Evolutionary conservation across 2,329 filamentous ascomycete species (phyloP), one percentile per base, ranked within the genome.

Genomic region (Davidsoniella eucalypti): DNA sequence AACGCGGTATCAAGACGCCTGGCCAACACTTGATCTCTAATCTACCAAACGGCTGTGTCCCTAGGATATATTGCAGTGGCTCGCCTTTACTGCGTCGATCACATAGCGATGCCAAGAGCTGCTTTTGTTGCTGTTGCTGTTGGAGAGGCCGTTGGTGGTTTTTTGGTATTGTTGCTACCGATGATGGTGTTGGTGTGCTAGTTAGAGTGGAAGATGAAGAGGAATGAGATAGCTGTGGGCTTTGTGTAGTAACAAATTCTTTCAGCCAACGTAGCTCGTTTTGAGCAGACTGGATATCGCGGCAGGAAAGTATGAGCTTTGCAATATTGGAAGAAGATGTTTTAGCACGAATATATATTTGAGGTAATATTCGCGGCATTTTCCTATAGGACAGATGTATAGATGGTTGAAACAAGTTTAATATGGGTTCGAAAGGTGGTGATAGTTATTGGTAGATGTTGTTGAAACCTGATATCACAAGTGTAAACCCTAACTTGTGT

Each of bases 1-100:
- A 69, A 68, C 90, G 75, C 36, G 92, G 92, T 56, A 96, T 94
- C 51, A 98, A 68, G 4, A 96, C 88, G 2, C 85, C 85, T 9
- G 70, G 75, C 25, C 69, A 70, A 60, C 88, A 95, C 50, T 72
- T 66, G 43, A 98, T 82, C 40, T 94, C 82, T 14, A 96, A 65
- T 4, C 77, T 67, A 0, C 88, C 90, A 65, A 98, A 96, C 1
- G 83, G 92, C 62, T 95, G 87, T 4, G 80, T 80, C 3, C 87
- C 87, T 1, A 98, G 68, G 18, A 96, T 72, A 61, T 96, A 96
- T 63, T 96, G 92, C 33, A 98, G 65, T 1, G 92, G 92, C 52
- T 80, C 75, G 1, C 87, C 87, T 5, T 42, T 42, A 7, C 38
- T 16, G 5, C 47, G 38, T 16, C 47, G 38, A 21, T 21, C 2